These are phyloP conservation scores for Phyllosticta citrichinensis DNA, from an alignment of 2,329 filamentous ascomycete genomes.

Conservation along the genomic window DNA sequence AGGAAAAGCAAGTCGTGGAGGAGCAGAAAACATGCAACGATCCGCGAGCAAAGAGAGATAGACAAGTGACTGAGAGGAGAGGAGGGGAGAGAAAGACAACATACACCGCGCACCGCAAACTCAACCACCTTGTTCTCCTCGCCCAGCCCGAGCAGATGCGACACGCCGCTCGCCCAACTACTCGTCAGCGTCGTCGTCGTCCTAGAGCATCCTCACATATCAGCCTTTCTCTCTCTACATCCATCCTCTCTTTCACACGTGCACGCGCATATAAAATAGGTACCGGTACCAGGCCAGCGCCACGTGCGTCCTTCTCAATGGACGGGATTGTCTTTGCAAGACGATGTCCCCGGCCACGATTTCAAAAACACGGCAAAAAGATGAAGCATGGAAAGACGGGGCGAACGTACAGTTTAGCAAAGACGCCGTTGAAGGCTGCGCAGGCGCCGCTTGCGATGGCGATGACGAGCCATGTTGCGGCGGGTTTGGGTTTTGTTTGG, in stretches of 20 bases:
- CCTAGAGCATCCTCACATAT: constrained; percentile 22
- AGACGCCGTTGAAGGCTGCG: constrained; percentile 72
- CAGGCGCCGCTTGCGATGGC: constrained; percentile 66
- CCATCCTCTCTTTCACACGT: too few relatives aligned
- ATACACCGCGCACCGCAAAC: constrained; percentile 40
- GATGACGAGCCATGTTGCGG: constrained; percentile 47
- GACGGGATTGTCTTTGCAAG: too few relatives aligned
- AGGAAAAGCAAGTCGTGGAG: too few relatives aligned
- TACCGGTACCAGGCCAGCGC: too few relatives aligned
- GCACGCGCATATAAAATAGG: too few relatives aligned
- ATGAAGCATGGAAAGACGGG: neutral
- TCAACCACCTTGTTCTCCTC: constrained; percentile 40
- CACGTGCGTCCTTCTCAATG: too few relatives aligned
- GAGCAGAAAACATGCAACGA: neutral
- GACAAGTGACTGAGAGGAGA: neutral
- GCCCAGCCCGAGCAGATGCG: constrained; percentile 36
- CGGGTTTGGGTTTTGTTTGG: neutral
- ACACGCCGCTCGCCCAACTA: constrained; percentile 40
- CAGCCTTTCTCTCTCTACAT: neutral
- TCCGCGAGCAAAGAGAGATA: too few relatives aligned
- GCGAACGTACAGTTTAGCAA: constrained; percentile 63
- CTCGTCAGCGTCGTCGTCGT: constrained; percentile 52
- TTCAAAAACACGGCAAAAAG: neutral
- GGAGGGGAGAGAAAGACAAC: constrained; percentile 17
- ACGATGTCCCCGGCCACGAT: too few relatives aligned